These are phyloP conservation scores for Wallacemonas sp. DNA, from an alignment of 208 protist genomes.

Conservation along the genomic window DNA sequence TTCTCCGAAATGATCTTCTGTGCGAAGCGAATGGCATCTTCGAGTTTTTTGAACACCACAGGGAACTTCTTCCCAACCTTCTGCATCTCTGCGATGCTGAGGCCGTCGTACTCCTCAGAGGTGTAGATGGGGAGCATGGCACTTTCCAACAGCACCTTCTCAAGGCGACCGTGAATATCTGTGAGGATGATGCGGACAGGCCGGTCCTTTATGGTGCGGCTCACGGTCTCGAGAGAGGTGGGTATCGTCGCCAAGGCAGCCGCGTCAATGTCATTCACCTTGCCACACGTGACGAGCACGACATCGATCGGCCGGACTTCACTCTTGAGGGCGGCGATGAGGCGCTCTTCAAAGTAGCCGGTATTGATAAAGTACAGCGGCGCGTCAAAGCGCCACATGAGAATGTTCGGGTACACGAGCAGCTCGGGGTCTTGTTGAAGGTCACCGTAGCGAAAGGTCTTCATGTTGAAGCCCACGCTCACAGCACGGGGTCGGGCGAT, in stretches of 20 bases:
- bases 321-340: slow-evolving; percentile 28
- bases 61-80: slow-evolving; percentile 37
- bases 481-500: slow-evolving; percentile 51
- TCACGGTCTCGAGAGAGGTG: slow-evolving; percentile 25
- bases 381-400: slow-evolving; percentile 65
- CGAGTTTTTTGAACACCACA: slow-evolving; percentile 46
- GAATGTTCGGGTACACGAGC: slow-evolving; percentile 62
- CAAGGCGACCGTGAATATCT: slow-evolving; percentile 47
- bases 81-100: slow-evolving; percentile 32
- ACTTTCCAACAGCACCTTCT: slow-evolving; percentile 46
- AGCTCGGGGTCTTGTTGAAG: slow-evolving; percentile 56
- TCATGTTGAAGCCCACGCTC: slow-evolving; percentile 57
- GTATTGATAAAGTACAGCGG: slow-evolving; percentile 60
- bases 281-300: slow-evolving; percentile 48
- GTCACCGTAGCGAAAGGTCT: slow-evolving; percentile 47
- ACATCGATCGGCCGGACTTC: slow-evolving; percentile 57
- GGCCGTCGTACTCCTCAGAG: slow-evolving; percentile 44
- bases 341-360: slow-evolving; percentile 46
- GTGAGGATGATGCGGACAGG: slow-evolving; percentile 44
- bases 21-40: slow-evolving; percentile 45
- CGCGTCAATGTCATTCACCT: slow-evolving; percentile 57
- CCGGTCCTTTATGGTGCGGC: slow-evolving; percentile 22
- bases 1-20: slow-evolving; percentile 43
- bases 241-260: slow-evolving; percentile 35
- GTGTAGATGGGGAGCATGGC: slow-evolving; percentile 47